Evolutionary conservation across 345 rosid species (phyloP).

Genomic region (Brassica incana): DNA sequence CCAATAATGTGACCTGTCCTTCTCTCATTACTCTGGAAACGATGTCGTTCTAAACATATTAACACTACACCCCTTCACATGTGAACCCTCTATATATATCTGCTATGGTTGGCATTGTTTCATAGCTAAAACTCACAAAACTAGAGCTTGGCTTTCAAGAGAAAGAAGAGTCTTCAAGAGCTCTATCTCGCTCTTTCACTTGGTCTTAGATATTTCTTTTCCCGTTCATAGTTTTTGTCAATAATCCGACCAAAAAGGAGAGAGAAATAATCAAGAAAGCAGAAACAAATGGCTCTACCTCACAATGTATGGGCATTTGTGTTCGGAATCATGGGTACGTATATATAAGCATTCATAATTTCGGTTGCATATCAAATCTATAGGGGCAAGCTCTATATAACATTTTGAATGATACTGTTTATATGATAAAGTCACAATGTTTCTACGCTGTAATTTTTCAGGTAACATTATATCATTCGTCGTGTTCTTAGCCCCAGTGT

Average conservation of each 20-base stretch:
- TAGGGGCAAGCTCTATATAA: not conserved
- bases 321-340: conserved; percentile 42
- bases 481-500: conserved; percentile 70
- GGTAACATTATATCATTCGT: conserved; percentile 65
- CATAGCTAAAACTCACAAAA: conserved; percentile 33
- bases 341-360: not conserved
- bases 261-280: not conserved
- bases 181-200: conserved; percentile 27
- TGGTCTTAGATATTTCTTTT: not conserved
- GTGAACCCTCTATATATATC: conserved; percentile 36
- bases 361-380: not conserved
- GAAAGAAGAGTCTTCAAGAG: conserved; percentile 13
- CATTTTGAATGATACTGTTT: not conserved
- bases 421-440: not conserved
- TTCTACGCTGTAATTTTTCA: conserved; percentile 19
- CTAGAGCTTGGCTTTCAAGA: conserved; percentile 30
- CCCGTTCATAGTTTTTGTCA: not conserved
- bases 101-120: conserved; percentile 11
- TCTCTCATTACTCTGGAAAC: conserved; percentile 25
- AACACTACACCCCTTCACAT: conserved; percentile 33
- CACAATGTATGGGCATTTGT: conserved; percentile 40
- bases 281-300: conserved; percentile 33
- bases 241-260: not conserved
- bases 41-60: conserved; percentile 33
- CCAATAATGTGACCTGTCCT: conserved; percentile 36